Conservation (phyloP, 2,329 filamentous ascomycete genomes). For the Aschersonia sp. region DNA sequence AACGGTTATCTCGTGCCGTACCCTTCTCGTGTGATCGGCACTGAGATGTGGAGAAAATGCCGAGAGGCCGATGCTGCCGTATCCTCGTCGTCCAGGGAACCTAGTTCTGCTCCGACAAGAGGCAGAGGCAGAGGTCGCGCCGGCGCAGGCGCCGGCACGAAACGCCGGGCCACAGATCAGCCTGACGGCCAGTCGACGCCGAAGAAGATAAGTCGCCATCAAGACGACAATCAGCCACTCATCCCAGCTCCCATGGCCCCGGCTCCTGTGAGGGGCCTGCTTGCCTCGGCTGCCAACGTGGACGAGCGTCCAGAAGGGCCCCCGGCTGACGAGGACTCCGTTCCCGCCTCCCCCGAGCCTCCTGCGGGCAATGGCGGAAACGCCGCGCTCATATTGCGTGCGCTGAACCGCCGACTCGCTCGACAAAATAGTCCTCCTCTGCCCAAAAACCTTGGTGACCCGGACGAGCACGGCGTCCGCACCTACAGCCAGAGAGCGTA, state of each 20-base stretch:
- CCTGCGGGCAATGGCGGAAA: conserved; percentile 12
- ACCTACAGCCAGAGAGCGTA: conserved; percentile 25
- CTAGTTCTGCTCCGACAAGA: conserved; percentile 13
- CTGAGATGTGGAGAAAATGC: conserved; percentile 24
- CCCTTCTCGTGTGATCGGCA: conserved; percentile 26
- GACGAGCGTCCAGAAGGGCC: conserved; percentile 19
- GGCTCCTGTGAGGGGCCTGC: conserved; percentile 21
- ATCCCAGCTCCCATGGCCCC: conserved; percentile 11
- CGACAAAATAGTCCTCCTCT: conserved; percentile 23
- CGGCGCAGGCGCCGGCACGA: conserved; percentile 20
- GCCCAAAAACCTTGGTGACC: conserved; percentile 25
- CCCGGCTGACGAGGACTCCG: conserved; percentile 19
- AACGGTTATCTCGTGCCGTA: conserved; percentile 29
- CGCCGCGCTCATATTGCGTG: conserved; percentile 8
- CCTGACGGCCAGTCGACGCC: conserved; percentile 32
- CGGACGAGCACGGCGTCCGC: conserved; percentile 38
- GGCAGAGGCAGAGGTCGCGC: conserved; percentile 18
- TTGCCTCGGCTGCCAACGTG: conserved; percentile 22
- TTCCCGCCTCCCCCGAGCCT: conserved; percentile 21
- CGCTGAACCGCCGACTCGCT: conserved; percentile 15
- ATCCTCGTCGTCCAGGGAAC: conserved; percentile 14
- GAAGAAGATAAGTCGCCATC: conserved; percentile 29
- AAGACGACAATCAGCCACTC: conserved; percentile 13
- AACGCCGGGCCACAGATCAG: conserved; percentile 36
- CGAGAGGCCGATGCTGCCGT: conserved; percentile 20